Conservation (phyloP, 805 yeast species). For the Clavispora santaluciae region DNA sequence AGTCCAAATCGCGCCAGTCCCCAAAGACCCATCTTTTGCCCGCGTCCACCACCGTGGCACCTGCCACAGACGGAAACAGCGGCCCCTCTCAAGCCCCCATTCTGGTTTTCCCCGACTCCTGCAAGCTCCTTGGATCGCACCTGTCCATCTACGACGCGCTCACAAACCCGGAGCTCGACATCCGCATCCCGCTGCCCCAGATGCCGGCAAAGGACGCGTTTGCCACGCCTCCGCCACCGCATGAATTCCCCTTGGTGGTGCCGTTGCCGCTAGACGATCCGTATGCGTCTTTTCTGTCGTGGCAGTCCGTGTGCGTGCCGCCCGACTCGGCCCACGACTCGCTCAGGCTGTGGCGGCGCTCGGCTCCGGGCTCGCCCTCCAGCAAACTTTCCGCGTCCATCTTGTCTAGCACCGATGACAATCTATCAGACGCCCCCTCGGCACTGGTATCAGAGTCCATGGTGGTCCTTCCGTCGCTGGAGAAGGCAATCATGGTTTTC, state of each 20-base stretch:
- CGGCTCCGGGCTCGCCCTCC: background rate
- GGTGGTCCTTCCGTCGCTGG: conserved; percentile 19
- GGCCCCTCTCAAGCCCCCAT: too few relatives aligned
- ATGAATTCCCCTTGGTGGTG: conserved; percentile 1
- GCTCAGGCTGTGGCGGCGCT: background rate
- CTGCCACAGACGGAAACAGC: too few relatives aligned
- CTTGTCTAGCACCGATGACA: conserved; percentile 24
- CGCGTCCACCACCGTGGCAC: background rate
- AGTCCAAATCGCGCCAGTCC: conserved; percentile 1
- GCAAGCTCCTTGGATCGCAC: conserved; percentile 31
- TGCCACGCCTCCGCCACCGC: conserved; percentile 2
- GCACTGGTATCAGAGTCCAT: conserved; percentile 11
- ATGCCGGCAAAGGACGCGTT: background rate
- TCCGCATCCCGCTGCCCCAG: conserved; percentile 4
- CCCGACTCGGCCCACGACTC: conserved; percentile 15
- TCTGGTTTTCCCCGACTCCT: background rate
- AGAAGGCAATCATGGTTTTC: conserved; percentile 29
- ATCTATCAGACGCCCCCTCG: background rate
- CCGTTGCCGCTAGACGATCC: conserved; percentile 3
- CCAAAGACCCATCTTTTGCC: background rate
- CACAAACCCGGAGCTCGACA: conserved; percentile 38
- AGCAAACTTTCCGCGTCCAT: conserved; percentile 14
- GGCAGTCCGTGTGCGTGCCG: conserved; percentile 26
- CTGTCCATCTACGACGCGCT: conserved; percentile 36
- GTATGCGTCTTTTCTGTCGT: conserved; percentile 17